These are phyloP conservation scores for Chrysosporium queenslandicum DNA, from an alignment of 2,329 filamentous ascomycete genomes.

Conservation along the genomic window DNA sequence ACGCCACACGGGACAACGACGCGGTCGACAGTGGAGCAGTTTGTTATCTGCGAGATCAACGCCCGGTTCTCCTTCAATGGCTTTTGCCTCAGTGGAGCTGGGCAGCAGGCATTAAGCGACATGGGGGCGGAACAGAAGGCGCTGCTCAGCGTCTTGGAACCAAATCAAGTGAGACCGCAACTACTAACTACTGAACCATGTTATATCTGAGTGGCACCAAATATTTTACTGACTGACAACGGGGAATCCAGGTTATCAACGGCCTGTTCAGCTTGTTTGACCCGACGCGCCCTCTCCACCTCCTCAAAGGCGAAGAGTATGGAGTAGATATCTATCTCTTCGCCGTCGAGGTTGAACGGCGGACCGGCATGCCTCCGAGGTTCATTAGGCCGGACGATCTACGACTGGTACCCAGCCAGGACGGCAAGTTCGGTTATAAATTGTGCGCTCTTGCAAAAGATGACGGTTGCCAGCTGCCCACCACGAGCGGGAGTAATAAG, in stretches of 20 bases:
- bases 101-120: slow-evolving; percentile 4
- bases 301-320: slow-evolving; percentile 32
- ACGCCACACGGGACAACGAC: neutral
- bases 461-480: neutral
- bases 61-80: slow-evolving; percentile 15
- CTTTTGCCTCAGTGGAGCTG: neutral
- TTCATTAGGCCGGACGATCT: slow-evolving; percentile 30
- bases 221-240: neutral
- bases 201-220: neutral
- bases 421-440: slow-evolving; percentile 21
- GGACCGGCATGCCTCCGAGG: slow-evolving; percentile 26
- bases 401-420: slow-evolving; percentile 24
- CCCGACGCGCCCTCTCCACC: slow-evolving; percentile 25
- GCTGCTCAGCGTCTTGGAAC: slow-evolving; percentile 6
- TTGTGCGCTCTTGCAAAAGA: slow-evolving; percentile 25
- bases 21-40: neutral
- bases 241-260: slow-evolving; percentile 24
- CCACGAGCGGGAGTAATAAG: neutral
- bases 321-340: slow-evolving; percentile 37
- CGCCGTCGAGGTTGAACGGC: slow-evolving; percentile 22
- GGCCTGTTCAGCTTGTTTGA: slow-evolving; percentile 28
- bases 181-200: too few relatives aligned
- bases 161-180: slow-evolving; percentile 5
- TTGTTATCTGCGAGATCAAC: slow-evolving; percentile 20
- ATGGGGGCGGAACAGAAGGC: slow-evolving; percentile 5